Evolutionary conservation across 2,329 filamentous ascomycete species (phyloP).

Genomic region (Aspergillus tanneri): DNA sequence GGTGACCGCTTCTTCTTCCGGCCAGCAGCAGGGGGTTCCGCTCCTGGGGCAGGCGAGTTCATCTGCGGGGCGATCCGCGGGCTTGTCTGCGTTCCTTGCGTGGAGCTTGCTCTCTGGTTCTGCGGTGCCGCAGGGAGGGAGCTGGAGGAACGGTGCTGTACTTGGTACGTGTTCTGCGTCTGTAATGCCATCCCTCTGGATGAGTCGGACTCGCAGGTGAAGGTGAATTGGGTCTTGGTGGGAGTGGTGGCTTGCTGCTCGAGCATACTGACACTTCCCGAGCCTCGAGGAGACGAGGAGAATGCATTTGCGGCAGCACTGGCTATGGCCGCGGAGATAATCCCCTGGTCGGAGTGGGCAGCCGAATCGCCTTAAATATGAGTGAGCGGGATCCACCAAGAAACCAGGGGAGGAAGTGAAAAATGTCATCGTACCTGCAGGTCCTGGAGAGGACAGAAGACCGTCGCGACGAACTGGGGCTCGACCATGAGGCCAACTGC

Average conservation of each 20-base stretch:
- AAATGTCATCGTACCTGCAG: slow-evolving; percentile 30
- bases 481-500: slow-evolving; percentile 53
- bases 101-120: slow-evolving; percentile 45
- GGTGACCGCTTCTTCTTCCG: slow-evolving; percentile 67
- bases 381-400: slow-evolving; percentile 17
- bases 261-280: slow-evolving; percentile 76
- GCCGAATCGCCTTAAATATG: slow-evolving; percentile 36
- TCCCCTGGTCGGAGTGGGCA: slow-evolving; percentile 62
- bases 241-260: slow-evolving; percentile 68
- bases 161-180: slow-evolving; percentile 51
- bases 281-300: slow-evolving; percentile 59
- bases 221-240: slow-evolving; percentile 87
- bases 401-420: slow-evolving; percentile 20
- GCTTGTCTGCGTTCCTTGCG: slow-evolving; percentile 58
- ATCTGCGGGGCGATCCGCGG: slow-evolving; percentile 46
- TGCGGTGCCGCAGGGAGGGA: slow-evolving; percentile 34
- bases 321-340: slow-evolving; percentile 89
- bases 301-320: slow-evolving; percentile 75
- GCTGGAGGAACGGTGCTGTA: slow-evolving; percentile 36
- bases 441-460: slow-evolving; percentile 46
- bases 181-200: slow-evolving; percentile 77
- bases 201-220: slow-evolving; percentile 89
- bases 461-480: slow-evolving; percentile 50
- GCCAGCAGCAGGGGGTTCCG: slow-evolving; percentile 49
- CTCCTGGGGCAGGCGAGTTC: slow-evolving; percentile 41